These are phyloP conservation scores for Micractinium sp. DNA, from an alignment of 139 green algal genomes.

Conservation along the genomic window DNA sequence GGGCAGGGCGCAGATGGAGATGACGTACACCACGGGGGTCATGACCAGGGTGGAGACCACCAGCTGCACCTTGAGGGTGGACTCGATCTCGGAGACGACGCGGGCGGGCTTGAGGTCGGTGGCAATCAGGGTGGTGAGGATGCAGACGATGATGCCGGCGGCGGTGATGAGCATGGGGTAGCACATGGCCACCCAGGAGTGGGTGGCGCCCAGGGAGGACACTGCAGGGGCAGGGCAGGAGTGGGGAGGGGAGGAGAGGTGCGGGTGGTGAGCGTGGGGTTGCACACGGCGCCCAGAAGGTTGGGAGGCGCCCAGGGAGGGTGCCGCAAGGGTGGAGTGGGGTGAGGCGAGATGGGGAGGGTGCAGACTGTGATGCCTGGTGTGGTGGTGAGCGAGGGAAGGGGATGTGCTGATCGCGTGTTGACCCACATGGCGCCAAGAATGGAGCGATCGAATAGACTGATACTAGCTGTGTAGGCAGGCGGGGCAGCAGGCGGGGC, in stretches of 20 bases:
- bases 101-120: constrained; percentile 87
- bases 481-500: background rate
- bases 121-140: constrained; percentile 89
- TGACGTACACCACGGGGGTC: constrained; percentile 74
- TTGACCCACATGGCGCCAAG: no score
- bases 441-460: no score
- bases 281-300: no score
- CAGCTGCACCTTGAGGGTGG: constrained; percentile 94
- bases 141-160: constrained; percentile 91
- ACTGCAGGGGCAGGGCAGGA: constrained; percentile 31
- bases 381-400: no score
- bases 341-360: no score
- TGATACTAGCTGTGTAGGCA: no score
- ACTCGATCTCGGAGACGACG: constrained; percentile 83
- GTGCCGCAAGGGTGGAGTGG: no score
- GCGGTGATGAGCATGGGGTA: constrained; percentile 88
- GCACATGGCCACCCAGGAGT: constrained; percentile 82
- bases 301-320: no score
- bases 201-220: constrained; percentile 69
- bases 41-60: constrained; percentile 89
- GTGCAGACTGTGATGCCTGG: no score
- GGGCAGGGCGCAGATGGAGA: constrained; percentile 66
- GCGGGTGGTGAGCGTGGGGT: no score
- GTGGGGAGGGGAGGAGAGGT: background rate
- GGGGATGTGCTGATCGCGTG: no score